Conservation (phyloP, 345 rosid genomes). For the Turnera subulata region DNA sequence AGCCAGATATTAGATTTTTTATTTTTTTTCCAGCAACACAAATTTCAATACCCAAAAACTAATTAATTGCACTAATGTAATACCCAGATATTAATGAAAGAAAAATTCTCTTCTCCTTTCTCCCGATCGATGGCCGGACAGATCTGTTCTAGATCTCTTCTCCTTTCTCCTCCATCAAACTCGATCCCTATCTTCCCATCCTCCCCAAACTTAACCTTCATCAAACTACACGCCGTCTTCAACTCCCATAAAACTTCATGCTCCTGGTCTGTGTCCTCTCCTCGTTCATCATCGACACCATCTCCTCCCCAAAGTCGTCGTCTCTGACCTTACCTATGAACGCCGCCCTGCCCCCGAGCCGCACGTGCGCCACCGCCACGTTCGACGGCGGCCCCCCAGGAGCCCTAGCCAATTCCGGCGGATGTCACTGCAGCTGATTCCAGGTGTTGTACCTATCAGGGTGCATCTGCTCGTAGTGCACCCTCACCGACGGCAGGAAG, state of each 20-base stretch:
- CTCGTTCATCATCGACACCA: conserved; percentile 75
- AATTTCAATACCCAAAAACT: too few relatives aligned
- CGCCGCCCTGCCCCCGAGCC: conserved; percentile 91
- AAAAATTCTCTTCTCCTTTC: too few relatives aligned
- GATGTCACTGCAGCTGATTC: conserved; percentile 97
- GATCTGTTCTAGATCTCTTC: too few relatives aligned
- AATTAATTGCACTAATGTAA: too few relatives aligned
- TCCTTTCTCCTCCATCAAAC: too few relatives aligned
- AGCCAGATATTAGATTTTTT: too few relatives aligned
- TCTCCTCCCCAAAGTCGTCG: conserved; percentile 63
- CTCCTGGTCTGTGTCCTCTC: conserved; percentile 85
- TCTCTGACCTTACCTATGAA: conserved; percentile 88
- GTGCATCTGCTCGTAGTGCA: conserved; percentile 68
- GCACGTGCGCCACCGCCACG: conserved; percentile 78
- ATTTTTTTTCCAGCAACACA: too few relatives aligned
- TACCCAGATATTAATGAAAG: too few relatives aligned
- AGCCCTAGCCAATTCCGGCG: conserved; percentile 80
- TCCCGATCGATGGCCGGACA: too few relatives aligned
- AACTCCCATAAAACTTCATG: conserved; percentile 53
- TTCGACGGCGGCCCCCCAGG: conserved; percentile 86
- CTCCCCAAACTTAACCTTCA: conserved; percentile 59
- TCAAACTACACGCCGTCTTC: conserved; percentile 58
- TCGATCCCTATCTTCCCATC: conserved; percentile 69
- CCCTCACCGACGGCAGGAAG: conserved; percentile 80
- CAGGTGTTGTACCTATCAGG: conserved; percentile 83